Base-by-base conservation (phyloP, 176 grass and related monocot species). In the Carex cristatella region DNA sequence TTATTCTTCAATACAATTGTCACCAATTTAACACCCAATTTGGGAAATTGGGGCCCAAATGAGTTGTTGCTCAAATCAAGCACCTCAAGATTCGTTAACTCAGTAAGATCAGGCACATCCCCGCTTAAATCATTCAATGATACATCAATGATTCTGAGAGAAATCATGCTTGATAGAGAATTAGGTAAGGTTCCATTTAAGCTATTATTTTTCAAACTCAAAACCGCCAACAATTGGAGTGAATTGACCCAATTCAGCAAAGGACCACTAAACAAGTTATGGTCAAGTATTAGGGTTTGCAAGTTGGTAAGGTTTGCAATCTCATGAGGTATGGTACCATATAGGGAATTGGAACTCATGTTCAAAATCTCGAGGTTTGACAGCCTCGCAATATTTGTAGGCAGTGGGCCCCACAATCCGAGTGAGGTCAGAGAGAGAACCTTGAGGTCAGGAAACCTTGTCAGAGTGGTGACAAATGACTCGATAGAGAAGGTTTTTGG, bases 281-380 rank as follows among this genome's bases (percentile, higher is more conserved):
- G 83, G 61, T 99, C 93, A 61, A 99, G 91, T 77, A 99, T 93
- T 44, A 99, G 59, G 0, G 91, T 99, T 88, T 99, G 93, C 42
- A 99, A 88, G 64, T 82, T 86, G 56, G 12, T 79, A 16, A 99
- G 85, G 66, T 65, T 82, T 19, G 93, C 84, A 81, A 99, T 72
- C 13, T 91, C 91, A 0, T 64, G 58, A 9, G 96, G 93, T 42
- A 99, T 80, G 18, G 51, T 53, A 79, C 96, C 93, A 81, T 84
- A 90, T 23, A 99, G 83, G 86, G 85, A 95, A 86, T 95, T 99
- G 49, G 88, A 84, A 88, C 93, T 99, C 76, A 99, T 65, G 76
- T 95, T 95, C 81, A 99, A 77, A 49, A 99, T 99, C 88, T 99
- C 96, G 15, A 99, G 88, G 27, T 74, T 67, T 0, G 85, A 67